Base-by-base conservation (phyloP, 1,284 basidiomycete genomes). In the Trichosporon faecale region DNA sequence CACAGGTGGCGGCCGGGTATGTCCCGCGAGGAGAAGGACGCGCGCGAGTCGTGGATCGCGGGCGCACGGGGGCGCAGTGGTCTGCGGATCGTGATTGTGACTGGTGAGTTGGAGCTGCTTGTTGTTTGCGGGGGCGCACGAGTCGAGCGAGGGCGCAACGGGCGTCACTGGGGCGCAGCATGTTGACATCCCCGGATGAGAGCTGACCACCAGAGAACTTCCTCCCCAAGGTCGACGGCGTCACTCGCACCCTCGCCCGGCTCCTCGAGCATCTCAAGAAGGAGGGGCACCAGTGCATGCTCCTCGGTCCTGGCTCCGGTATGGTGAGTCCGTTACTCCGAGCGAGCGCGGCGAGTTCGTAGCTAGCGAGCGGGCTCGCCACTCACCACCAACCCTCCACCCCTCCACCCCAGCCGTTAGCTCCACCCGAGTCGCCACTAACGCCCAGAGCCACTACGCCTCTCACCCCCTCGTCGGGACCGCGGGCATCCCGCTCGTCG, bases 131-230 rank as follows among this genome's bases (percentile, higher is more conserved):
- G 44, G 27, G 37, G 40, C 64, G 40, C 64, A 65, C 3, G 23
- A 16, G 2, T 37, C 40, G 49, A 23, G 23, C n/a, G n/a, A n/a
- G 49, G 49, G 49, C 49, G 49, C 49, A 52, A 21, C 16, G 40
- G 3, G 40, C 11, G 6, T 44, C 40, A 33, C 33, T 33, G 33
- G 33, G 33, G 33, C 33, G 33, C 33, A 33, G 33, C 29, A 63
- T 23, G 29, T 7, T 5, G 33, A n/a, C n/a, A n/a, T n/a, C n/a
- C n/a, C n/a, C n/a, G n/a, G n/a, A n/a, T n/a, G n/a, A n/a, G n/a
- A n/a, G n/a, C n/a, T n/a, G n/a, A n/a, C n/a, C n/a, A n/a, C 66
- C 78, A 82, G 87, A 88, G 73, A 88, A 88, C 83, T 87, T 88
- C 70, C 76, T 88, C 9, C 87, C 87, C 16, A 87, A 87, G 70